phyloP scores from a whole-genome alignment of 208 protist genomes.

The Acanthamoeba royreba region DNA sequence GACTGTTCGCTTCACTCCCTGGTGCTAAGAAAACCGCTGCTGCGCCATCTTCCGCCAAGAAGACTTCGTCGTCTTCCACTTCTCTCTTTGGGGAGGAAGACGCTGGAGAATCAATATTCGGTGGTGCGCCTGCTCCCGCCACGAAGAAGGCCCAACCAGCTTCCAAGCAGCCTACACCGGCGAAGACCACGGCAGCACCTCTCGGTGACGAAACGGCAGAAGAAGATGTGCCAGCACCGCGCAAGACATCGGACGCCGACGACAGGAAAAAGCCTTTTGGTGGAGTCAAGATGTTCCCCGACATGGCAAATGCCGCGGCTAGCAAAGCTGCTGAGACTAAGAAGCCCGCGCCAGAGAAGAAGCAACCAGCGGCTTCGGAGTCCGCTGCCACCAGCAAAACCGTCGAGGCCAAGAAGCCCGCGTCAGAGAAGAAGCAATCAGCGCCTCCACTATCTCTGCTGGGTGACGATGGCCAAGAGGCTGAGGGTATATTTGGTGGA shows the following conservation, averaged over 20 bases:
- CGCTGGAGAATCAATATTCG: not conserved
- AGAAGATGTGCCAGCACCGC: not conserved
- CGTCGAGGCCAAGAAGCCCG: not conserved
- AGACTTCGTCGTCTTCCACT: too few relatives aligned
- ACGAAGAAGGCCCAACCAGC: not conserved
- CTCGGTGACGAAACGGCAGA: not conserved
- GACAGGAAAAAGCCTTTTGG: not conserved
- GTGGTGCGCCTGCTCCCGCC: not conserved
- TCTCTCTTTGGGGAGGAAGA: not conserved
- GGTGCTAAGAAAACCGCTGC: too few relatives aligned
- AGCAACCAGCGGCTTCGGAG: not conserved
- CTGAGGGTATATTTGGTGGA: not conserved
- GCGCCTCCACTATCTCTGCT: not conserved
- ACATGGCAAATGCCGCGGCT: not conserved
- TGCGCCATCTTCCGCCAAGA: too few relatives aligned
- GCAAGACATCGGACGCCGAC: not conserved
- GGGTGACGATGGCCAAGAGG: not conserved
- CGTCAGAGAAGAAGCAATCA: not conserved
- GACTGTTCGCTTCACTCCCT: too few relatives aligned
- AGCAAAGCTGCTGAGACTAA: not conserved
- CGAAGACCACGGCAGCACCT: not conserved
- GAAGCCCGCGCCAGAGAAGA: not conserved
- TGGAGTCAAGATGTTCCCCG: not conserved
- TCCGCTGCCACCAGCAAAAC: not conserved
- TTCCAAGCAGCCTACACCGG: not conserved